Base-by-base conservation (phyloP, 768 basidiomycete species). In the Coprinopsis strossmayeri region DNA sequence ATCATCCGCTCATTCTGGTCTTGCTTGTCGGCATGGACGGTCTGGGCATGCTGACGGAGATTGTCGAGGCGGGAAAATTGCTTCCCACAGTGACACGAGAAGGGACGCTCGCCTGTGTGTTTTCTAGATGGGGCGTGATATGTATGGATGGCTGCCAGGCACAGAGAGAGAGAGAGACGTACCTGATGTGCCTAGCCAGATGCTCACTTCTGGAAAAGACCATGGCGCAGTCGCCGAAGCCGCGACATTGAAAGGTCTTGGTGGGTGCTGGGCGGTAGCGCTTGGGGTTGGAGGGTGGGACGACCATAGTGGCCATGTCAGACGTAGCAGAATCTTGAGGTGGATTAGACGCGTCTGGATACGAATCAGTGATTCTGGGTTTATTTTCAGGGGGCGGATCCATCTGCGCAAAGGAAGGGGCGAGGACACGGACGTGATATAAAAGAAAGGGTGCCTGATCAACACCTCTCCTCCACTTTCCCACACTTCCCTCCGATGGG, bases 41-140 rank as follows among this genome's bases (percentile, higher is more conserved):
- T 95, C 74, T 94, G 89, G 0, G 93, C 91, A 65, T 98, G 95
- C 63, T 98, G 95, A 39, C 95, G 84, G 2, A 98, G 78, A 61
- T 98, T 98, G 69, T 98, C 95, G 62, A 98, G 83, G 11, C 95
- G 83, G 3, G 91, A 93, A 63, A 97, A 97, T 55, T 94, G 86
- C 65, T 95, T 94, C 11, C 83, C 79, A 71, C 95, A 98, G 63
- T 97, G 94, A 61, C 95, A 98, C 34, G 83, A 80, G 67, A 98
- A 98, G 15, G 95, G 95, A 17, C 93, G 83, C 63, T 97, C 95
- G 53, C 95, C 95, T 3, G 95, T 97, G 67, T 98, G 95, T 78
- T 97, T 97, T 57, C 94, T 97, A 42, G 45, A 48, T 15, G 43
- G 53, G 50, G 51, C 34, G 15, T 32, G 15, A 32, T 15, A 15